Conservation (phyloP, 345 rosid species). For the Acer saccharum region DNA sequence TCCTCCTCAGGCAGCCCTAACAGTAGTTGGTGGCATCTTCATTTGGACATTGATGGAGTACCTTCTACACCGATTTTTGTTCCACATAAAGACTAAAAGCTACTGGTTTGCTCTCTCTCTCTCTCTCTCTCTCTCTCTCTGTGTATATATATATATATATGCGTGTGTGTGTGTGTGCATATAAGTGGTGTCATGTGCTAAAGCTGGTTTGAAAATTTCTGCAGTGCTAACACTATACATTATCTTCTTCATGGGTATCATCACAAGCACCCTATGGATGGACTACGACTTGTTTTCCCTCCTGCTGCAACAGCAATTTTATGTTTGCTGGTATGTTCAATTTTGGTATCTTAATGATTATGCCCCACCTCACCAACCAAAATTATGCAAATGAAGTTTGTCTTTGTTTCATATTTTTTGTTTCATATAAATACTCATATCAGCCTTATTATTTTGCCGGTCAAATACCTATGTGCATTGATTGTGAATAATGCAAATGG, state of each 20-base stretch:
- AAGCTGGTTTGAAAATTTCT: slow-evolving; percentile 26
- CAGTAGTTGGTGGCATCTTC: slow-evolving; percentile 50
- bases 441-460: not conserved
- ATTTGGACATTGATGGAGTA: slow-evolving; percentile 77
- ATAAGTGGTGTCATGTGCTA: not conserved
- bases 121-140: not conserved
- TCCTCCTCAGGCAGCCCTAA: slow-evolving; percentile 36
- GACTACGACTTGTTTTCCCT: slow-evolving; percentile 86
- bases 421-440: not conserved
- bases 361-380: not conserved
- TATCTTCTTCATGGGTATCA: slow-evolving; percentile 95
- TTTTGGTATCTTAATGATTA: not conserved
- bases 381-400: not conserved
- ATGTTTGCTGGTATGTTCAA: slow-evolving; percentile 57
- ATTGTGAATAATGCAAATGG: not conserved
- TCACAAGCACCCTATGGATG: slow-evolving; percentile 98
- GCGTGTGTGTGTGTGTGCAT: too few relatives aligned
- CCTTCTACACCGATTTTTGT: slow-evolving; percentile 68
- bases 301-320: slow-evolving; percentile 81
- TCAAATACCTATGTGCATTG: not conserved
- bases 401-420: not conserved
- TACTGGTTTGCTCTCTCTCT: slow-evolving; percentile 47
- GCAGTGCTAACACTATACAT: slow-evolving; percentile 82
- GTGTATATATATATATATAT: too few relatives aligned
- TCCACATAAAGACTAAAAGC: slow-evolving; percentile 67